These are phyloP conservation scores for Amylostereum chailletii DNA, from an alignment of 1,284 basidiomycete species.

Conservation along the genomic window DNA sequence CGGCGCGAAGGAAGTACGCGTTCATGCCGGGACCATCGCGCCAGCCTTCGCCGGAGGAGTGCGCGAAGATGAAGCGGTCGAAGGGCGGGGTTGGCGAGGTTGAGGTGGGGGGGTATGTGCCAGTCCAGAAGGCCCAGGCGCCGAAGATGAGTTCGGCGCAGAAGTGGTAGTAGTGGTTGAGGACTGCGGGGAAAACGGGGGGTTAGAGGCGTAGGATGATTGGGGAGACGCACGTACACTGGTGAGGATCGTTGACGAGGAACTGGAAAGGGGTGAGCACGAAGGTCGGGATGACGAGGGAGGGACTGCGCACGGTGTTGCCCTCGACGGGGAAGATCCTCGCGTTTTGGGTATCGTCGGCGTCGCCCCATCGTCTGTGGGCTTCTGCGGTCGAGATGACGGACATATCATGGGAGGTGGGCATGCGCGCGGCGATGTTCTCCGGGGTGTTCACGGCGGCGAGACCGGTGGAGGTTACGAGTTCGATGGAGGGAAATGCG, in stretches of 20 bases:
- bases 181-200: conserved; percentile 28
- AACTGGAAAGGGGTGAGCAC: conserved; percentile 24
- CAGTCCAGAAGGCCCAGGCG: conserved; percentile 63
- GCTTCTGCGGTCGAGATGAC: conserved; percentile 56
- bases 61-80: conserved; percentile 62
- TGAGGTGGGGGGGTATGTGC: conserved; percentile 28
- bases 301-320: conserved; percentile 42
- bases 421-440: conserved; percentile 57
- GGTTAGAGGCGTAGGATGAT: background rate
- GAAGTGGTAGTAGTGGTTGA: conserved; percentile 78
- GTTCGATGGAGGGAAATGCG: conserved; percentile 50
- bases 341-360: conserved; percentile 28
- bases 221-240: conserved; percentile 28
- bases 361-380: conserved; percentile 46
- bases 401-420: conserved; percentile 51
- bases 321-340: conserved; percentile 61
- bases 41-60: conserved; percentile 51
- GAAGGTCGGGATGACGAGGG: background rate
- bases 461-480: conserved; percentile 66
- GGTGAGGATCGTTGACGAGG: conserved; percentile 57
- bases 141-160: conserved; percentile 72
- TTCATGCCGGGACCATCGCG: conserved; percentile 69
- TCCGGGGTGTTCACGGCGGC: conserved; percentile 50
- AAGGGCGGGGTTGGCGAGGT: conserved; percentile 34
- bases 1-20: conserved; percentile 63